Conservation (phyloP, 176 grass and related monocot species). For the Aegilops speltoides region DNA sequence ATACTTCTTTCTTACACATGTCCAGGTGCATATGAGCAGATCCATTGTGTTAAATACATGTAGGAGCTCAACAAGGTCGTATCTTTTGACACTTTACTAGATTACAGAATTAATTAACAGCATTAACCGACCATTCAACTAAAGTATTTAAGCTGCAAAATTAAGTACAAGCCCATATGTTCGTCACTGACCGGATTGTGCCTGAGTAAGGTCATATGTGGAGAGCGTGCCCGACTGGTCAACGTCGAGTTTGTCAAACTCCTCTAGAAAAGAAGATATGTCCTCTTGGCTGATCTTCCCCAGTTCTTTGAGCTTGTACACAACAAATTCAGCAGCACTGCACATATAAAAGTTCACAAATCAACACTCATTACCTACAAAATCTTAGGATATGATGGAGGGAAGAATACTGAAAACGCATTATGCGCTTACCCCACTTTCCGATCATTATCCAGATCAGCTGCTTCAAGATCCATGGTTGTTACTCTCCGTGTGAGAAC, state of each 20-base stretch:
- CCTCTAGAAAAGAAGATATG: slow-evolving; percentile 76
- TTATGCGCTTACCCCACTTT: slow-evolving; percentile 60
- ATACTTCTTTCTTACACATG: slow-evolving; percentile 6
- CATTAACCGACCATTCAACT: background rate
- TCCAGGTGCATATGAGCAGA: background rate
- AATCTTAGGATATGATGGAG: background rate
- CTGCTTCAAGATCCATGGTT: slow-evolving; percentile 73
- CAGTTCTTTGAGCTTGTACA: slow-evolving; percentile 97
- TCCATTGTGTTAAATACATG: slow-evolving; percentile 4
- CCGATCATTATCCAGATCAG: slow-evolving; percentile 68
- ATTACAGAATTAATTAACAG: slow-evolving; percentile 20
- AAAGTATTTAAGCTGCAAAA: background rate
- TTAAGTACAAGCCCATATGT: background rate
- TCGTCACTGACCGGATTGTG: slow-evolving; percentile 39
- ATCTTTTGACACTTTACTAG: background rate
- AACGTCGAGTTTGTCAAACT: slow-evolving; percentile 72
- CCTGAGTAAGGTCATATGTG: slow-evolving; percentile 48
- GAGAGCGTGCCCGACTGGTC: slow-evolving; percentile 86
- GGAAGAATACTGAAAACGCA: background rate
- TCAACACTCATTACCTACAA: background rate
- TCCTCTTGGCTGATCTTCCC: slow-evolving; percentile 91
- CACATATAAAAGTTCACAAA: slow-evolving; percentile 17
- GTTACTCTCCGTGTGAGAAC: slow-evolving; percentile 73
- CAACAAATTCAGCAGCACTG: slow-evolving; percentile 89
- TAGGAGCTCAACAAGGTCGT: background rate